Evolutionary conservation across 1,139 yeast species (phyloP).

Genomic region (Lodderomyces oxycetoniae): DNA sequence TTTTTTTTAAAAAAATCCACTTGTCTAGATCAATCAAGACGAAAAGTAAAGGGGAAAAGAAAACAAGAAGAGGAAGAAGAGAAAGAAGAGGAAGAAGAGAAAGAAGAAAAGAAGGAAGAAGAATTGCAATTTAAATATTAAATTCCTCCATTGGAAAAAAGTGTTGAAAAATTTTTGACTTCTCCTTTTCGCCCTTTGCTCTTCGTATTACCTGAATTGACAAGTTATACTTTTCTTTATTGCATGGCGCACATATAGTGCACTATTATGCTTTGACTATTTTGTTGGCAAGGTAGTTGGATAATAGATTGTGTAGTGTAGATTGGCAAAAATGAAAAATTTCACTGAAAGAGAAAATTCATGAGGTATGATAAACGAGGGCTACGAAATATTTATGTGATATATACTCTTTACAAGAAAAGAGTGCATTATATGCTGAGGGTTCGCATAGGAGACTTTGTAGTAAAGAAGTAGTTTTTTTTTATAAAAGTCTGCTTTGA

Average conservation of each 20-base stretch:
- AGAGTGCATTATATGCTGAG: no score
- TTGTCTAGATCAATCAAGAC: conserved; percentile 10
- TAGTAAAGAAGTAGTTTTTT: conserved; percentile 6
- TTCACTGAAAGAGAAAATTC: neutral
- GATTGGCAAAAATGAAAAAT: conserved; percentile 4
- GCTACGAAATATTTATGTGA: no score
- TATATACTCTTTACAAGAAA: no score
- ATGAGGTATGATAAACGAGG: no score
- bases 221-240: neutral
- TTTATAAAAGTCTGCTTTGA: no score
- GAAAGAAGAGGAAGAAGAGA: conserved; percentile 5
- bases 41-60: conserved; percentile 2
- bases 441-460: conserved; percentile 1
- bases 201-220: no score
- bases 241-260: conserved; percentile 2
- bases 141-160: neutral
- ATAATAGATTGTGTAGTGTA: no score
- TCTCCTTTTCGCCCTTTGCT: no score
- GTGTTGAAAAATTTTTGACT: neutral
- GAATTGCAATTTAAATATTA: no score
- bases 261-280: no score
- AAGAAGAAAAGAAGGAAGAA: neutral
- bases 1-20: no score
- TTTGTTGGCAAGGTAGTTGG: no score
- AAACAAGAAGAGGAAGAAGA: conserved; percentile 6